Conservation (phyloP, 2,329 filamentous ascomycete species). For the Neofusicoccum laricinum region DNA sequence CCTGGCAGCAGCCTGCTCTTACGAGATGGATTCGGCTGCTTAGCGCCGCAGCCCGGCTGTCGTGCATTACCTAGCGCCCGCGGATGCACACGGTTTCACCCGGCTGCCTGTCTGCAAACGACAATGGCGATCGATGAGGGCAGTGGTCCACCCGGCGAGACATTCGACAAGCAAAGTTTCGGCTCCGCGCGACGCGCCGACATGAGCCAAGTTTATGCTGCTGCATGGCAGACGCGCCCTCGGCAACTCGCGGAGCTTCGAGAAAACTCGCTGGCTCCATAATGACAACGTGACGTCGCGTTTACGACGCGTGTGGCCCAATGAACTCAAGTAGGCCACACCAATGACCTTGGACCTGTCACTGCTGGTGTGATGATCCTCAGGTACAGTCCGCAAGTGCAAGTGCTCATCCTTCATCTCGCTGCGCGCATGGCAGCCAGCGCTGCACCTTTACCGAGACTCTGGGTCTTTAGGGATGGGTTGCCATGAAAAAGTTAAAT, state of each 20-base stretch:
- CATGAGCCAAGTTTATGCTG: background rate
- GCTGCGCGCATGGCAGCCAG: background rate
- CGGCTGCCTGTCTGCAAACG: background rate
- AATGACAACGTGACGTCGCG: constrained; percentile 4
- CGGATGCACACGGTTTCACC: constrained; percentile 2
- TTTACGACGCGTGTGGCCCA: background rate
- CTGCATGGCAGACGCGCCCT: background rate
- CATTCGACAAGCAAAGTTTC: background rate
- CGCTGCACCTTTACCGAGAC: background rate
- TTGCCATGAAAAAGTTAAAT: background rate
- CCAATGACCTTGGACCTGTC: background rate
- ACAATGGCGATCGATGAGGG: background rate
- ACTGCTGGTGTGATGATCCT: background rate
- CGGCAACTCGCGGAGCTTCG: constrained; percentile 4
- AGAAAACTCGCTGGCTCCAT: background rate
- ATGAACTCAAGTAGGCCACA: background rate
- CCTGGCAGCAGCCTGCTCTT: background rate
- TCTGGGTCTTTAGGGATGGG: background rate
- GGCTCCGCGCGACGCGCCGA: background rate
- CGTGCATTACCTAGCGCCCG: constrained; percentile 3
- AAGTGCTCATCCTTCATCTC: background rate
- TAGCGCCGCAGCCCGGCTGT: background rate
- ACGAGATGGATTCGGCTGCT: background rate
- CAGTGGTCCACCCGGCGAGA: background rate
- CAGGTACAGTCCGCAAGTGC: background rate